A percentile compares a stretch with the other conserved stretches of the same genome.
Evolutionary conservation across 2,329 filamentous ascomycete genomes (phyloP).

Genomic region (Pseudogymnoascus destructans): DNA sequence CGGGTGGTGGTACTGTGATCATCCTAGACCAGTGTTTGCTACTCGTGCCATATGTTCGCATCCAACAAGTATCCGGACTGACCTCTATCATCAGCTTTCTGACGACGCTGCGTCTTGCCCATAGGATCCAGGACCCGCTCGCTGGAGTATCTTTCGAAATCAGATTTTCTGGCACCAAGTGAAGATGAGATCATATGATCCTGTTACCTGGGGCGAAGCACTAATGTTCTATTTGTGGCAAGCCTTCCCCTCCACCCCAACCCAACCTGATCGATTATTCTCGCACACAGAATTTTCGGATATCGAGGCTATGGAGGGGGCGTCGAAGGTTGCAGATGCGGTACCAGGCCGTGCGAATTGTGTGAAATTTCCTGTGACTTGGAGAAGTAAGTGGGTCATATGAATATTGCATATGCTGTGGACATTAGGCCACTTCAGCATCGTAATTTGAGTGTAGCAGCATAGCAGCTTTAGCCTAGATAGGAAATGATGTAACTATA

Average conservation of each 20-base stretch:
- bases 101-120: background rate
- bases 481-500: too few species aligned
- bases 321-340: background rate
- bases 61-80: background rate
- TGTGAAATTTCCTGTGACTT: background rate
- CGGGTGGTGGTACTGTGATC: background rate
- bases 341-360: background rate
- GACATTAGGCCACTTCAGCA: background rate
- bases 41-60: background rate
- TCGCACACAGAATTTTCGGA: too few species aligned
- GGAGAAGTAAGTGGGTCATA: background rate
- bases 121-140: background rate
- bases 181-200: background rate
- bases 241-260: too few species aligned
- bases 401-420: background rate
- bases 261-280: too few species aligned
- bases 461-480: too few species aligned
- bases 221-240: background rate
- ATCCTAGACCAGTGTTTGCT: background rate
- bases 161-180: background rate
- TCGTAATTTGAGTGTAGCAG: too few species aligned
- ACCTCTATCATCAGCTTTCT: background rate
- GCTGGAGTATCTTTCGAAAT: background rate
- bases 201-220: background rate
- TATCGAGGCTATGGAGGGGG: background rate